phyloP scores from a whole-genome alignment of 805 yeast species.

The Nakazawaea holstii region DNA sequence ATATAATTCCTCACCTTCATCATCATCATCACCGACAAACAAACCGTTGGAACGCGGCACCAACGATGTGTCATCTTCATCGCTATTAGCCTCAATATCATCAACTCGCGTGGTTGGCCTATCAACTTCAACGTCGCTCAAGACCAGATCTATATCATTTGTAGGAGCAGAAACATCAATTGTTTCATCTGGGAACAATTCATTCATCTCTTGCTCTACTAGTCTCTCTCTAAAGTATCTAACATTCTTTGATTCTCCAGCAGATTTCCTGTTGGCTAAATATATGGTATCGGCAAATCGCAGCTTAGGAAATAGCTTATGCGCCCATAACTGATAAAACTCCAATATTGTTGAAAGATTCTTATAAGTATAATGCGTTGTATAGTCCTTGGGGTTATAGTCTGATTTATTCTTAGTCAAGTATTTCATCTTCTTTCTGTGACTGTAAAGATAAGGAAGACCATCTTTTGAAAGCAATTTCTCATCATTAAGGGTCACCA shows the following conservation, averaged over 20 bases:
- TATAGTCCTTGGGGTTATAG: conserved; percentile 19
- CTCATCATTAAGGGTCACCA: conserved; percentile 47
- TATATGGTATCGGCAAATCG: conserved; percentile 65
- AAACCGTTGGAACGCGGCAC: conserved; percentile 11
- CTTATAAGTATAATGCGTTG: conserved; percentile 40
- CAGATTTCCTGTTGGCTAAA: conserved; percentile 46
- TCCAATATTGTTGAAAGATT: conserved; percentile 46
- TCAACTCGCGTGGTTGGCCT: too few species aligned
- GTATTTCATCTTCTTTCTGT: conserved; percentile 29
- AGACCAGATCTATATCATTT: background rate
- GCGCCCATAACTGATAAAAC: conserved; percentile 72
- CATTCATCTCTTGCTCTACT: conserved; percentile 31
- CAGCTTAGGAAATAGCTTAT: conserved; percentile 72
- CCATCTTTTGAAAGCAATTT: conserved; percentile 51
- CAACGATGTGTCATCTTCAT: background rate
- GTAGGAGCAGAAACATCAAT: background rate
- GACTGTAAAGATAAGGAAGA: conserved; percentile 41
- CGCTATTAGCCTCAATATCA: too few species aligned
- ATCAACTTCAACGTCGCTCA: background rate
- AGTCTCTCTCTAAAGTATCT: conserved; percentile 31
- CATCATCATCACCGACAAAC: conserved; percentile 13
- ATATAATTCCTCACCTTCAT: conserved; percentile 17
- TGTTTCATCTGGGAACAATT: conserved; percentile 4
- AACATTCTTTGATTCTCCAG: conserved; percentile 32
- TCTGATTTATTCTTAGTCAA: conserved; percentile 16